Base-by-base conservation (phyloP, 1,284 basidiomycete genomes). In the Ganoderma meredithae region DNA sequence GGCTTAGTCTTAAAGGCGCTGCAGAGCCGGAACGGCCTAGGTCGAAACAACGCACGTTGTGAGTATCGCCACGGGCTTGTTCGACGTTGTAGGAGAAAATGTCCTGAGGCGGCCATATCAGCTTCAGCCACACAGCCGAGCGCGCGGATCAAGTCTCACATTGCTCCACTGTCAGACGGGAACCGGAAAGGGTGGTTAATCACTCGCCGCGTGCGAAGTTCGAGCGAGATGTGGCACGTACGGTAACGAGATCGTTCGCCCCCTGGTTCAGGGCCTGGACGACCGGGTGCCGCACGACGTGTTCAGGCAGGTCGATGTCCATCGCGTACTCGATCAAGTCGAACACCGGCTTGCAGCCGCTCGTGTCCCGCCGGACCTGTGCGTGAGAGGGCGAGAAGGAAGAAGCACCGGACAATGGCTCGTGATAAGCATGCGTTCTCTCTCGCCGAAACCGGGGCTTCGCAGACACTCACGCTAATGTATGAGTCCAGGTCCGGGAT, bases 271-370 rank as follows among this genome's bases (percentile, higher is more conserved):
- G 74, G 12, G 76, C 75, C 72, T 74, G 72, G 69, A 82, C 78
- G 67, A 78, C 71, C 25, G 81, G 81, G 70, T 83, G 78, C 27
- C 80, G 75, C 56, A 79, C 75, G 47, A 83, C 81, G 47, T 75
- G 74, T 27, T 82, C 81, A 17, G 82, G 82, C 22, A 83, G 74
- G 63, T 82, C 79, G 58, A 83, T 74, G 58, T 76, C 79, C 67
- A 79, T 76, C 12, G 81, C 78, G 71, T 83, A 83, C 68, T 83
- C 81, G 41, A 83, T 79, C 44, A 84, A 74, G 63, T 80, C 81
- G 71, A 82, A 83, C 62, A 76, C 77, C 10, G 81, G 80, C 69
- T 80, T 79, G 74, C 80, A 82, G 7, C 80, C 82, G 62, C 76
- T 77, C 13, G 73, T 74, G 62, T 75, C 74, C 19, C 74, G 69